These are phyloP conservation scores for Botrytis tulipae DNA, from an alignment of 2,329 filamentous ascomycete species.

Conservation along the genomic window DNA sequence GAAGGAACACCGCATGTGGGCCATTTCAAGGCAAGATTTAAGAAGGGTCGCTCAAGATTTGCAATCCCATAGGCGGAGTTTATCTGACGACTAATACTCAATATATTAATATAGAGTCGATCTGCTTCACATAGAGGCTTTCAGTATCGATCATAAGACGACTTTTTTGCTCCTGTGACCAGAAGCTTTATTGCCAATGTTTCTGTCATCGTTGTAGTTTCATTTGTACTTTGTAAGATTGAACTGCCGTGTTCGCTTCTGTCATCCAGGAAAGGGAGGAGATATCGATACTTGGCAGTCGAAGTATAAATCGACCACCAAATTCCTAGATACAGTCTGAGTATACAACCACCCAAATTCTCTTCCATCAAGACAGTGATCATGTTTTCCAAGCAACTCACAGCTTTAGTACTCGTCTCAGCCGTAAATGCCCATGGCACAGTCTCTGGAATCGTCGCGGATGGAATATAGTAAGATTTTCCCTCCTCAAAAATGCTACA, in stretches of 20 bases:
- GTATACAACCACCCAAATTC: neutral
- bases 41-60: constrained; percentile 1
- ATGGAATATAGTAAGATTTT: constrained; percentile 34
- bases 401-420: constrained; percentile 27
- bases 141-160: constrained; percentile 8
- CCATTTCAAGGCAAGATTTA: constrained; percentile 3
- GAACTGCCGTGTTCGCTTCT: neutral
- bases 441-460: constrained; percentile 33
- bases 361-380: neutral
- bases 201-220: neutral
- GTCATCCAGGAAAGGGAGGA: neutral
- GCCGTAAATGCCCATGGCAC: constrained; percentile 34
- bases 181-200: neutral
- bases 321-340: neutral
- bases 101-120: constrained; percentile 19
- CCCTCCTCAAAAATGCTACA: constrained; percentile 6
- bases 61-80: constrained; percentile 9
- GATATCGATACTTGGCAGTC: neutral
- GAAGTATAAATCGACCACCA: constrained; percentile 3
- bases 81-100: neutral
- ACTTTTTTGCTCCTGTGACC: constrained; percentile 6
- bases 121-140: neutral
- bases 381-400: constrained; percentile 28
- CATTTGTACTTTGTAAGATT: constrained; percentile 1
- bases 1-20: neutral